Evolutionary conservation across 257 asterid species (phyloP).

Genomic region (Mitragyna speciosa): DNA sequence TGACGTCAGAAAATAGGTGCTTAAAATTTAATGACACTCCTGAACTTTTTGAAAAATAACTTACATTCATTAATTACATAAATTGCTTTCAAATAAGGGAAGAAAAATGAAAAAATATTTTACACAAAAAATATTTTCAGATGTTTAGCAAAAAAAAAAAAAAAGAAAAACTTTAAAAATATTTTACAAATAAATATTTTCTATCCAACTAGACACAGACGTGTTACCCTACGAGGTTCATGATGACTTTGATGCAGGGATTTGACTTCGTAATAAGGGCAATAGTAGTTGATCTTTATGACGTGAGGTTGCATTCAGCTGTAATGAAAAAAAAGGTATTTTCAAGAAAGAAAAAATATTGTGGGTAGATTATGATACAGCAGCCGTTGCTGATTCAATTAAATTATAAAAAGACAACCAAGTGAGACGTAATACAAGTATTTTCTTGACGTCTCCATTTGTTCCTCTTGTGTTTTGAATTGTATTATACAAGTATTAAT

Average conservation of each 20-base stretch:
- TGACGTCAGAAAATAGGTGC: too few relatives aligned
- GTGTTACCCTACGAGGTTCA: too few relatives aligned
- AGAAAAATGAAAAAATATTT: too few relatives aligned
- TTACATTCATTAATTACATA: too few relatives aligned
- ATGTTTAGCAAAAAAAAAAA: too few relatives aligned
- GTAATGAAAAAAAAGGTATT: background rate
- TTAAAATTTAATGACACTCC: too few relatives aligned
- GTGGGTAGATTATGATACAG: slow-evolving; percentile 3
- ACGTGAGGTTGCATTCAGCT: background rate
- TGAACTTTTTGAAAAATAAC: too few relatives aligned
- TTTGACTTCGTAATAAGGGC: background rate
- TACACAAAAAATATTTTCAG: too few relatives aligned
- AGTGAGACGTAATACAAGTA: background rate
- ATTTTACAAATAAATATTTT: too few relatives aligned
- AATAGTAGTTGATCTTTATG: background rate
- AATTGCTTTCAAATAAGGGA: too few relatives aligned
- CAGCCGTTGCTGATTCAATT: slow-evolving; percentile 9
- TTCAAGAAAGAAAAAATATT: background rate
- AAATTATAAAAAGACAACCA: background rate
- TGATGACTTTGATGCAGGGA: background rate
- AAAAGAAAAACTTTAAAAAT: too few relatives aligned
- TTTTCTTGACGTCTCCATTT: background rate
- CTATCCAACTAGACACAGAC: too few relatives aligned
- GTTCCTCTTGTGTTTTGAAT: background rate
- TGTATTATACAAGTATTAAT: background rate